Conservation (phyloP, 352 stramenopile species). For the Globisporangium acanthophoron region DNA sequence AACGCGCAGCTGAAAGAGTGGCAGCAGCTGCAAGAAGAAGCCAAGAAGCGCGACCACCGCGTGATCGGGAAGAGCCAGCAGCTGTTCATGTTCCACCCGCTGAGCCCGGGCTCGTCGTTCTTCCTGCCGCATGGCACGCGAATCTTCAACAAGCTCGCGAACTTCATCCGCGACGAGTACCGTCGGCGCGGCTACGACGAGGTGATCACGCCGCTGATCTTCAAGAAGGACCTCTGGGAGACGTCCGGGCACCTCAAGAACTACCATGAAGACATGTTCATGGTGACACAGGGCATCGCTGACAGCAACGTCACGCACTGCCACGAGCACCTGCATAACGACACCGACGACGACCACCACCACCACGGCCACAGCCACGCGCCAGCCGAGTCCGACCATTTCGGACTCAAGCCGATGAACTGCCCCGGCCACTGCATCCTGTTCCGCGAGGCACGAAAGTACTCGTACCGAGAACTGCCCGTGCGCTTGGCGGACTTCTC, state of each 20-base stretch:
- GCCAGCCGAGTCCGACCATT: slow-evolving; percentile 81
- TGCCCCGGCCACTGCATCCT: slow-evolving; percentile 97
- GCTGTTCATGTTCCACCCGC: slow-evolving; percentile 93
- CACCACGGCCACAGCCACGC: slow-evolving; percentile 16
- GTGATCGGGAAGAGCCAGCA: slow-evolving; percentile 94
- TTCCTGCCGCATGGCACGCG: slow-evolving; percentile 96
- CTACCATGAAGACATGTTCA: slow-evolving; percentile 97
- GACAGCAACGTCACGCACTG: slow-evolving; percentile 12
- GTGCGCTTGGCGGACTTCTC: slow-evolving; percentile 94
- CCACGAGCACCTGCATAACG: slow-evolving; percentile 23
- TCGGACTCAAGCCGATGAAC: slow-evolving; percentile 99
- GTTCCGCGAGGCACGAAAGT: slow-evolving; percentile 92
- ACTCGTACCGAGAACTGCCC: slow-evolving; percentile 95
- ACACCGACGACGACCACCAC: slow-evolving; percentile 14
- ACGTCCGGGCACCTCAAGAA: slow-evolving; percentile 96
- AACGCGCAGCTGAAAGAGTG: slow-evolving; percentile 84
- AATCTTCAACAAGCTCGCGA: slow-evolving; percentile 97
- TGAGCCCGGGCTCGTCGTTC: slow-evolving; percentile 96
- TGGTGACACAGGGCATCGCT: slow-evolving; percentile 69
- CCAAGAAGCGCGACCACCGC: slow-evolving; percentile 95
- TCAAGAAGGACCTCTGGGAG: slow-evolving; percentile 97
- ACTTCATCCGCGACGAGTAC: slow-evolving; percentile 86
- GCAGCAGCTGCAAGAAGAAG: slow-evolving; percentile 91
- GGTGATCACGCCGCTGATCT: slow-evolving; percentile 97
- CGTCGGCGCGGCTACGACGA: slow-evolving; percentile 91